Evolutionary conservation across 1,139 yeast genomes (phyloP).

Genomic region (Sugiyamaella sp.): DNA sequence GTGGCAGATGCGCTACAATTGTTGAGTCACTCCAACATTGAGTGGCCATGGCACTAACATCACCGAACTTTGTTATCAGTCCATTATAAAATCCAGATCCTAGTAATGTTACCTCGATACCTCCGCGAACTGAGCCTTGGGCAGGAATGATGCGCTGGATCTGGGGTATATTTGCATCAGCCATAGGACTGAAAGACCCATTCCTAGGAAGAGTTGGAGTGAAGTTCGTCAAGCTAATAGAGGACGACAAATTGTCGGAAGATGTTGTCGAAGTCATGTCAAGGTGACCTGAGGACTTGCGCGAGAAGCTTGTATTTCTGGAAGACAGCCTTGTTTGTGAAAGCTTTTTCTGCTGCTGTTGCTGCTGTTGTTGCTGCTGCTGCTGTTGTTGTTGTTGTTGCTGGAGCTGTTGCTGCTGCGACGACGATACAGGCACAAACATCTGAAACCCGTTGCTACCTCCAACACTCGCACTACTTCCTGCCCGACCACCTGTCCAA

Average conservation of each 20-base stretch:
- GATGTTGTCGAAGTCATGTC: slow-evolving; percentile 28
- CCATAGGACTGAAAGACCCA: slow-evolving; percentile 12
- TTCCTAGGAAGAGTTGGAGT: slow-evolving; percentile 12
- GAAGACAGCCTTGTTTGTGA: slow-evolving; percentile 7
- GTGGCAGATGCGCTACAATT: slow-evolving; percentile 90
- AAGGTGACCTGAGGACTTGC: slow-evolving; percentile 19
- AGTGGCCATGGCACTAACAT: slow-evolving; percentile 78
- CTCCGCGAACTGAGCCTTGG: slow-evolving; percentile 94
- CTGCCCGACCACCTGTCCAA: slow-evolving; percentile 28
- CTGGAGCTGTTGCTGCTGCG: neutral
- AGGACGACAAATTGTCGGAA: slow-evolving; percentile 26
- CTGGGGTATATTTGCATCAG: slow-evolving; percentile 38
- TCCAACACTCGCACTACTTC: slow-evolving; percentile 4
- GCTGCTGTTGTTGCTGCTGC: slow-evolving; percentile 13
- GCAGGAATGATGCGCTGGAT: slow-evolving; percentile 85
- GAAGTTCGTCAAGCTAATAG: slow-evolving; percentile 14
- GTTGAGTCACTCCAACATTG: slow-evolving; percentile 97
- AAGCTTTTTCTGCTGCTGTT: neutral
- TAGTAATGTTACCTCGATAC: slow-evolving; percentile 86
- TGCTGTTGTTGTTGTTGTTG: slow-evolving; percentile 11
- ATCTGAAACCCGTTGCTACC: slow-evolving; percentile 4
- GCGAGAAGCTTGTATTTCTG: slow-evolving; percentile 12
- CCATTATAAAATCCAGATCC: slow-evolving; percentile 89
- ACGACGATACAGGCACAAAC: slow-evolving; percentile 3
- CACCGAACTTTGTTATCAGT: slow-evolving; percentile 81